phyloP scores from a whole-genome alignment of 192 early-diverging fungal species.

The Umbelopsis vinacea region DNA sequence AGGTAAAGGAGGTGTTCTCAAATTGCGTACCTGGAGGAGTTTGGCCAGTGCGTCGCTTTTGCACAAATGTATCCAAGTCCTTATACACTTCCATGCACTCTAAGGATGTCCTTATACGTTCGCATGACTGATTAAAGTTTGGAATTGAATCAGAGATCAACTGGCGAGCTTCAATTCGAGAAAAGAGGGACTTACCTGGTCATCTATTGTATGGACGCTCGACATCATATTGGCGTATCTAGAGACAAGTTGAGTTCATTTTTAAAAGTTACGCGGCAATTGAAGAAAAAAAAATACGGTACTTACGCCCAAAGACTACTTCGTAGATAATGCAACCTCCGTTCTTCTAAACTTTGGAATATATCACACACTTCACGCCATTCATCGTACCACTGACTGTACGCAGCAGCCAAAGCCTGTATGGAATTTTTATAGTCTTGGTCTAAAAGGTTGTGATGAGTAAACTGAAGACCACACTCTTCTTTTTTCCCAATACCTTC shows the following conservation, averaged over 20 bases:
- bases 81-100: conserved; percentile 67
- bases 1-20: not conserved
- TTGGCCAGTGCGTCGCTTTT: conserved; percentile 64
- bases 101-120: conserved; percentile 67
- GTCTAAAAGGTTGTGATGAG: conserved; percentile 29
- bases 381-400: conserved; percentile 55
- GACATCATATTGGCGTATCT: conserved; percentile 71
- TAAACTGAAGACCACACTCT: too few species aligned
- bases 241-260: not conserved
- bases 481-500: too few species aligned
- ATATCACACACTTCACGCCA: conserved; percentile 54
- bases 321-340: conserved; percentile 68
- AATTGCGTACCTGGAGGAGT: conserved; percentile 41
- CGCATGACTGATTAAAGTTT: conserved; percentile 54
- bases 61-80: conserved; percentile 68
- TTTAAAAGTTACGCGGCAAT: not conserved
- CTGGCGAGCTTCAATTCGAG: not conserved
- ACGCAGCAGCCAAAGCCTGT: conserved; percentile 39
- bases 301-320: conserved; percentile 71
- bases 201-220: conserved; percentile 66
- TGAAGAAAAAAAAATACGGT: not conserved
- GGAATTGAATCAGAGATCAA: not conserved
- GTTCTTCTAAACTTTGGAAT: conserved; percentile 70
- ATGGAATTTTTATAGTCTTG: conserved; percentile 52
- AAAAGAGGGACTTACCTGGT: conserved; percentile 51